Evolutionary conservation across 2,329 filamentous ascomycete species (phyloP).

Genomic region (Sordariomycetes sp.): DNA sequence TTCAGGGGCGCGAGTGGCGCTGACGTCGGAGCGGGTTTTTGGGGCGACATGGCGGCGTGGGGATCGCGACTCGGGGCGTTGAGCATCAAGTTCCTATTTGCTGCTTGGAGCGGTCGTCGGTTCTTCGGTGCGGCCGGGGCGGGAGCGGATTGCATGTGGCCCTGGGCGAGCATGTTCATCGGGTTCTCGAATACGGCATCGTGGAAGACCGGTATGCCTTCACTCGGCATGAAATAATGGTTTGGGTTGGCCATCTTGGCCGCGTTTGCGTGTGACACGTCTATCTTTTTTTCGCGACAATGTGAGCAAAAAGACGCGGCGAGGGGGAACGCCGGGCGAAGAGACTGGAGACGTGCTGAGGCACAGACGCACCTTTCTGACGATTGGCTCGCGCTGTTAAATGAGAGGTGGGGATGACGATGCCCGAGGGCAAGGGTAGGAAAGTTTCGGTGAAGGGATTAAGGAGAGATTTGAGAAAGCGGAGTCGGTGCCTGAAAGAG

Average conservation of each 20-base stretch:
- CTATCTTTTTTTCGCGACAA: constrained; percentile 1
- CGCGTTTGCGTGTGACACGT: constrained; percentile 11
- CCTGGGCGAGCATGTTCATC: constrained; percentile 39
- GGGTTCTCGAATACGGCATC: constrained; percentile 36
- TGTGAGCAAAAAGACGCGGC: neutral
- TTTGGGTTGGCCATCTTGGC: constrained; percentile 44
- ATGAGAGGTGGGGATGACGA: neutral
- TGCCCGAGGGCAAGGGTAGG: neutral
- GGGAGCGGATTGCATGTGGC: constrained; percentile 41
- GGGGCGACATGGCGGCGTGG: constrained; percentile 1
- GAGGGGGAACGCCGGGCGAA: neutral
- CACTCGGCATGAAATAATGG: constrained; percentile 31
- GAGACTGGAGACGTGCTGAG: neutral
- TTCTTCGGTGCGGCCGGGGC: constrained; percentile 22
- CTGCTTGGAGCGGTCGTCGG: constrained; percentile 35
- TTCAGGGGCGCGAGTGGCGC: constrained; percentile 29
- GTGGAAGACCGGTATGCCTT: constrained; percentile 41
- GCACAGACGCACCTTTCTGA: neutral
- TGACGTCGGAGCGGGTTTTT: neutral
- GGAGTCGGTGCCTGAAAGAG: neutral
- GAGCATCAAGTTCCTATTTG: constrained; percentile 54
- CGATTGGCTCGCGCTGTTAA: neutral
- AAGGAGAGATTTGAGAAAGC: neutral
- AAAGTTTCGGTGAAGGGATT: neutral
- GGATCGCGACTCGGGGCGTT: constrained; percentile 40